phyloP scores from a whole-genome alignment of 345 rosid genomes.

The Raphanus raphanistrum region DNA sequence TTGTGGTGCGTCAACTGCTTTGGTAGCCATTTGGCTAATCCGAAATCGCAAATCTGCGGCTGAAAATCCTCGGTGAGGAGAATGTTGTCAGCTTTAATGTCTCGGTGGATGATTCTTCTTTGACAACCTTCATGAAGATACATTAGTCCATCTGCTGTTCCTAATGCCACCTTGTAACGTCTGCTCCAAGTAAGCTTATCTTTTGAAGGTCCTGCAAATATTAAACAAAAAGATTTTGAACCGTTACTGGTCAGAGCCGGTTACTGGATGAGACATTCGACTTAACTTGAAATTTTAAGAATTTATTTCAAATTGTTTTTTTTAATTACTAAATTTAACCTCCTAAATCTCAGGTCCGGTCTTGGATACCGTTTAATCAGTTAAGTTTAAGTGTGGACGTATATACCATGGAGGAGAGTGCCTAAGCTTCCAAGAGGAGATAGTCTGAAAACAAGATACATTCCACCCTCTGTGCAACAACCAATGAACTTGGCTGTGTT shows the following conservation, averaged over 20 bases:
- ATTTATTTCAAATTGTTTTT: too few relatives aligned
- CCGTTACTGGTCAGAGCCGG: background rate
- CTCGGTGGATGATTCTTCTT: slow-evolving; percentile 90
- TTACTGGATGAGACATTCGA: background rate
- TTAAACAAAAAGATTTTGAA: background rate
- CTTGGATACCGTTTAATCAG: background rate
- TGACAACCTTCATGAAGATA: slow-evolving; percentile 88
- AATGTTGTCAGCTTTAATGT: slow-evolving; percentile 91
- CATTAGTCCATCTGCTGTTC: slow-evolving; percentile 76
- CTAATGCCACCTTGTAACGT: slow-evolving; percentile 81
- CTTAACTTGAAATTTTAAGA: background rate
- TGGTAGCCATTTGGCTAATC: slow-evolving; percentile 95
- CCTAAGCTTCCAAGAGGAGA: slow-evolving; percentile 82
- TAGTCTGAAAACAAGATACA: slow-evolving; percentile 76
- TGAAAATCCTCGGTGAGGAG: slow-evolving; percentile 83
- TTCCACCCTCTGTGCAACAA: slow-evolving; percentile 74
- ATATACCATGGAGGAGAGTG: slow-evolving; percentile 73
- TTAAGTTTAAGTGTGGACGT: background rate
- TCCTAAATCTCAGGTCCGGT: background rate
- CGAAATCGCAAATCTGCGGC: slow-evolving; percentile 97
- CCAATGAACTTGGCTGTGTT: slow-evolving; percentile 89
- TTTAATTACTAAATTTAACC: too few relatives aligned
- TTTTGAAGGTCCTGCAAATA: slow-evolving; percentile 47
- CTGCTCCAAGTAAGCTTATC: slow-evolving; percentile 66
- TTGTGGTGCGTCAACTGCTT: slow-evolving; percentile 76